Evolutionary conservation across 176 grass and related monocot species (phyloP).

Genomic region (Miscanthus lutarioriparius): DNA sequence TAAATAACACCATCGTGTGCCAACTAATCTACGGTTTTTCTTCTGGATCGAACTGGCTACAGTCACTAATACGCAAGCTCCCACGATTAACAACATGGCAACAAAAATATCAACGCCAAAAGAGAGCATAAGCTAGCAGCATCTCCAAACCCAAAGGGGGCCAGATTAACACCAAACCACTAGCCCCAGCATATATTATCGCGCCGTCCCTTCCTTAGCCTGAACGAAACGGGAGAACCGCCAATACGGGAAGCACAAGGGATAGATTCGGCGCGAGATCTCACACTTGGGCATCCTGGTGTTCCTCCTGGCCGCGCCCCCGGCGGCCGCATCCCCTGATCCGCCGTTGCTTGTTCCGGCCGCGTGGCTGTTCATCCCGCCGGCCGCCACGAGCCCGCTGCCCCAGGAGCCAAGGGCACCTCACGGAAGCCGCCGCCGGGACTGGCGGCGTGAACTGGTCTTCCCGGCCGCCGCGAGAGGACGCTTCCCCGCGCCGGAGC

Average conservation of each 20-base stretch:
- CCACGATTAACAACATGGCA: background rate
- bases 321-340: constrained; percentile 45
- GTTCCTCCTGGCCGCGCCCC: constrained; percentile 52
- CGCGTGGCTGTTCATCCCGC: constrained; percentile 42
- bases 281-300: constrained; percentile 76
- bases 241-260: background rate
- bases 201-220: background rate
- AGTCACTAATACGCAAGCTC: background rate
- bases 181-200: background rate
- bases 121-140: background rate
- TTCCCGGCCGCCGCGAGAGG: background rate
- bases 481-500: background rate
- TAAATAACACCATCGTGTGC: background rate
- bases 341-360: constrained; percentile 41
- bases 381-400: background rate
- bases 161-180: background rate
- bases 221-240: background rate
- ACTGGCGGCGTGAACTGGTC: background rate
- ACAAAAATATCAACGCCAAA: background rate
- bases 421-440: background rate
- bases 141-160: background rate
- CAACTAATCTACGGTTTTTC: background rate
- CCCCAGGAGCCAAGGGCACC: background rate
- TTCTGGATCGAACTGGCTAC: background rate
- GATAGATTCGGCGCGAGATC: constrained; percentile 40